Conservation (phyloP, 495 filamentous ascomycete species). For the Hyphodiscus hymeniophilus region DNA sequence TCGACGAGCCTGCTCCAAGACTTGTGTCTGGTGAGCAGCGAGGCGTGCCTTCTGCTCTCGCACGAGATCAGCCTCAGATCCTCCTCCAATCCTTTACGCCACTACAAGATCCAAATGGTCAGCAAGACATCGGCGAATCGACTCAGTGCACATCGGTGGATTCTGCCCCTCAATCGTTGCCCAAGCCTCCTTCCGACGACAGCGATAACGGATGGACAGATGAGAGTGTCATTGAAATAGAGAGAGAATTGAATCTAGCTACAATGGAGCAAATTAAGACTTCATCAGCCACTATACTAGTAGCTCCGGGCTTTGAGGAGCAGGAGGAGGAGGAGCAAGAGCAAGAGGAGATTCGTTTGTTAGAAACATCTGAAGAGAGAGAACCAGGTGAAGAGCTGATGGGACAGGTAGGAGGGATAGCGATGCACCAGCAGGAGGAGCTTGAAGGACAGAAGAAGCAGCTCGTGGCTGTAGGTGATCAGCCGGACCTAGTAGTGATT, state of each 20-base stretch:
- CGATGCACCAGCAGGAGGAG: conserved; percentile 3
- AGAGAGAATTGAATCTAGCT: background rate
- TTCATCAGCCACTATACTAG: background rate
- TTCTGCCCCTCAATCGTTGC: background rate
- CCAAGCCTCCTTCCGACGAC: background rate
- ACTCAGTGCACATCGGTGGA: background rate
- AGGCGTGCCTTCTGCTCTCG: background rate
- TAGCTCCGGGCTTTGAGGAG: background rate
- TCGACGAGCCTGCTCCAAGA: conserved; percentile 3
- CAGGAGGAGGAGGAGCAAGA: no score
- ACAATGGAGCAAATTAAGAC: background rate
- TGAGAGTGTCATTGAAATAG: background rate
- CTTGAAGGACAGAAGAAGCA: no score
- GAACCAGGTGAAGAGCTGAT: conserved; percentile 5
- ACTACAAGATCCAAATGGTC: conserved; percentile 6
- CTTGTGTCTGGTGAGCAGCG: conserved; percentile 5
- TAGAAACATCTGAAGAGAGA: conserved; percentile 6
- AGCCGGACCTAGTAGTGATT: no score
- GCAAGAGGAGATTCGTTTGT: no score
- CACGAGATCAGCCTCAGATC: conserved; percentile 4
- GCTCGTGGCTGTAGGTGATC: no score
- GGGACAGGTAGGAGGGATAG: conserved; percentile 5
- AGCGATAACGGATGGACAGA: background rate
- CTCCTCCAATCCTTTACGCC: conserved; percentile 1
- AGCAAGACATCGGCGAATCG: conserved; percentile 2